These are phyloP conservation scores for Suillus paluster DNA, from an alignment of 768 basidiomycete species.

Conservation along the genomic window DNA sequence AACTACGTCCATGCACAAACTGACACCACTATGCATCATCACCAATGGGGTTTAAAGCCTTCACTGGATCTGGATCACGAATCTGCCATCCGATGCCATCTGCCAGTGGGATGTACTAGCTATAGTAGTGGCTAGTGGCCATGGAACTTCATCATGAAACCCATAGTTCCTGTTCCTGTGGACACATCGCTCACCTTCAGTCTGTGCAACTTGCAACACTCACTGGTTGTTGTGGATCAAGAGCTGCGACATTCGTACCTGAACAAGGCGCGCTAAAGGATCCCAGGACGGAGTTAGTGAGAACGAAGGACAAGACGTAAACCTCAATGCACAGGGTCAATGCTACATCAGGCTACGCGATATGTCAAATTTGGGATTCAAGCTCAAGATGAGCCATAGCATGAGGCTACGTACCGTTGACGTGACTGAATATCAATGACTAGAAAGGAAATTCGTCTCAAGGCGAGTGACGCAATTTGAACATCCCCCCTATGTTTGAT, in stretches of 20 bases:
- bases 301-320: background rate
- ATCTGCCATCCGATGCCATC: background rate
- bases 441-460: background rate
- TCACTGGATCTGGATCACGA: background rate
- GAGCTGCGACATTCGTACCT: no score
- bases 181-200: background rate
- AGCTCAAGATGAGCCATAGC: background rate
- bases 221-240: no score
- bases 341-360: no score
- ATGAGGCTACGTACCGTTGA: no score
- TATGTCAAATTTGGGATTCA: background rate
- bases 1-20: background rate
- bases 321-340: background rate
- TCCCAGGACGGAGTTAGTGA: background rate
- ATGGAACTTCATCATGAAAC: background rate
- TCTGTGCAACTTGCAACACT: background rate
- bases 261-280: background rate
- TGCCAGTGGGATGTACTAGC: background rate
- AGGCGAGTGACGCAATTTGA: background rate
- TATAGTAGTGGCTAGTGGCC: background rate
- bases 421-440: background rate
- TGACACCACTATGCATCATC: background rate
- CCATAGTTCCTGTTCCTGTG: background rate
- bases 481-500: background rate
- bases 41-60: background rate